phyloP scores from a whole-genome alignment of 768 basidiomycete genomes.

The Mycena vulgaris region DNA sequence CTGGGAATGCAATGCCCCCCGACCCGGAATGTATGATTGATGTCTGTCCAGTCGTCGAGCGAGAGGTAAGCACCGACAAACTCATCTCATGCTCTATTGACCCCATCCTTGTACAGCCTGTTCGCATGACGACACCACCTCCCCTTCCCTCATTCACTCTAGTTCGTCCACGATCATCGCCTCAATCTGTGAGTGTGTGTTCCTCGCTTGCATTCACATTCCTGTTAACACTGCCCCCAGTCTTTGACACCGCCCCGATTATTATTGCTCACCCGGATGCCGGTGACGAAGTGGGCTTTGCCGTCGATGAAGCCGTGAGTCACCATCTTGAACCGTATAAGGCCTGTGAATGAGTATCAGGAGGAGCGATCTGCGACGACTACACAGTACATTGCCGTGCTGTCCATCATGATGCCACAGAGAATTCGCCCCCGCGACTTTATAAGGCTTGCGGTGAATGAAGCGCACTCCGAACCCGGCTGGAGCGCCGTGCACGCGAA shows the following conservation, averaged over 20 bases:
- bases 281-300: not conserved
- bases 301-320: not conserved
- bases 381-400: not conserved
- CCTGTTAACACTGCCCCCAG: no score
- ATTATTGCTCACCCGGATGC: not conserved
- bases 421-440: not conserved
- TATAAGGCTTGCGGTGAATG: not conserved
- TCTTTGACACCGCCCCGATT: no score
- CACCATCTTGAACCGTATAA: not conserved
- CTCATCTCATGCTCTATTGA: not conserved
- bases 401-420: not conserved
- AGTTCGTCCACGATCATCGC: not conserved
- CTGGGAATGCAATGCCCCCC: not conserved
- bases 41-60: not conserved
- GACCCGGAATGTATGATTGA: not conserved
- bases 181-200: no score
- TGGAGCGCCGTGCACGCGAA: not conserved
- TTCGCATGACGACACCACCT: constrained; percentile 5
- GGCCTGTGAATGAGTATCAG: not conserved
- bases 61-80: not conserved
- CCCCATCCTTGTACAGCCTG: not conserved
- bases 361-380: not conserved
- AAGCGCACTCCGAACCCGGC: not conserved
- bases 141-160: not conserved
- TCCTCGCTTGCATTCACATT: no score